Evolutionary conservation across 2,329 filamentous ascomycete genomes (phyloP).

Genomic region (Parastagonospora avenae): DNA sequence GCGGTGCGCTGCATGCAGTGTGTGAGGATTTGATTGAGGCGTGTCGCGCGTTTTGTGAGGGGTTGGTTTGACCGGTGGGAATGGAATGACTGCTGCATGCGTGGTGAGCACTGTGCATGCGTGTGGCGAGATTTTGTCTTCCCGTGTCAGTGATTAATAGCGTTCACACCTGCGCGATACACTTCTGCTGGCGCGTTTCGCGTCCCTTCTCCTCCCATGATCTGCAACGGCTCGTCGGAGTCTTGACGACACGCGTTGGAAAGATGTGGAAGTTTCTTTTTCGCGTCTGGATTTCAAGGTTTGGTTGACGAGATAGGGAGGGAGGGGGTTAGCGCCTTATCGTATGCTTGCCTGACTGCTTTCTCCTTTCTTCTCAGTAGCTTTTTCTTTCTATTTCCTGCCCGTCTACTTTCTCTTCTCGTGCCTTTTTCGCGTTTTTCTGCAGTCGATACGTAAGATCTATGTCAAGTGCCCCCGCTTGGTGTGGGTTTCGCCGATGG

Average conservation of each 20-base stretch:
- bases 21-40: no score
- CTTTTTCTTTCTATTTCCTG: no score
- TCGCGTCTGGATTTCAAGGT: not conserved
- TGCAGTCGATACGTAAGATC: no score
- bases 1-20: not conserved
- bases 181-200: not conserved
- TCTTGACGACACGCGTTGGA: slow-evolving; percentile 1
- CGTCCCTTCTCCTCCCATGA: not conserved
- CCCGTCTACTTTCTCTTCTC: no score
- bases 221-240: not conserved
- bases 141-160: not conserved
- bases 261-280: not conserved
- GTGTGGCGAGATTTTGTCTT: not conserved
- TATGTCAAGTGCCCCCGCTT: no score
- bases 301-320: not conserved
- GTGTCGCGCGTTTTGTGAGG: no score
- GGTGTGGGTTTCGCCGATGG: no score
- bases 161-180: not conserved
- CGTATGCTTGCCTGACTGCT: no score
- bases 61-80: not conserved
- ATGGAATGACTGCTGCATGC: not conserved
- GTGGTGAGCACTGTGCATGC: no score
- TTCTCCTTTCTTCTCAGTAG: no score
- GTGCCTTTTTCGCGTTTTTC: no score
- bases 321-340: no score